Percentiles rank a stretch among this genome's conserved stretches.
These are phyloP conservation scores for Cryptococcus sp. DNA, from an alignment of 1,284 basidiomycete genomes.

Conservation along the genomic window DNA sequence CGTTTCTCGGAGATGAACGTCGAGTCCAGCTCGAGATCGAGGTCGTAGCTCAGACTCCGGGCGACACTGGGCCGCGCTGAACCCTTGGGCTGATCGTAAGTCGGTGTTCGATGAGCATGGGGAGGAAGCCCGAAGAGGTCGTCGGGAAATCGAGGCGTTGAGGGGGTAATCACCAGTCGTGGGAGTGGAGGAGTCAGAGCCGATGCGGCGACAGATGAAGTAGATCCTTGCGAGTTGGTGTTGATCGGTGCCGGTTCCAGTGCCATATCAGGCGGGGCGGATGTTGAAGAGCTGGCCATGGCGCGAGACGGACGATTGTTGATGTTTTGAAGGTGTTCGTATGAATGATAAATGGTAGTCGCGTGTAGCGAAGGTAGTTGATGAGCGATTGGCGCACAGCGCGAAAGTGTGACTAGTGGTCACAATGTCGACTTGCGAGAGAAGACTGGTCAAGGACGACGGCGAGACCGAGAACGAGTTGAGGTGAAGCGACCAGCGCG, in stretches of 20 bases:
- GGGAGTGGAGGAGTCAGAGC: slow-evolving; percentile 9
- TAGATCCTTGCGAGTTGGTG: not conserved
- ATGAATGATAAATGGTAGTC: not conserved
- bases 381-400: not conserved
- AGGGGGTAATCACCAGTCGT: slow-evolving; percentile 24
- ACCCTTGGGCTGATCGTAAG: no score
- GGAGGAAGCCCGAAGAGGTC: not conserved
- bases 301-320: not conserved
- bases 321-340: not conserved
- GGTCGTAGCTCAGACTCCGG: not conserved
- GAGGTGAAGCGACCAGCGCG: not conserved
- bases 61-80: not conserved
- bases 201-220: not conserved
- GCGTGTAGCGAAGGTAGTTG: not conserved
- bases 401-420: not conserved
- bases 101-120: no score
- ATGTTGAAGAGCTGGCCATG: not conserved
- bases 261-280: not conserved
- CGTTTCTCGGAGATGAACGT: not conserved
- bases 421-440: no score
- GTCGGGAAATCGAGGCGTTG: slow-evolving; percentile 16
- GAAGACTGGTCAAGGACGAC: not conserved
- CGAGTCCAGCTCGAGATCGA: not conserved
- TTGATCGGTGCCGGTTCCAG: not conserved
- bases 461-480: not conserved